Base-by-base conservation (phyloP, 73 alveolate genomes). In the Diophrys sp. region DNA sequence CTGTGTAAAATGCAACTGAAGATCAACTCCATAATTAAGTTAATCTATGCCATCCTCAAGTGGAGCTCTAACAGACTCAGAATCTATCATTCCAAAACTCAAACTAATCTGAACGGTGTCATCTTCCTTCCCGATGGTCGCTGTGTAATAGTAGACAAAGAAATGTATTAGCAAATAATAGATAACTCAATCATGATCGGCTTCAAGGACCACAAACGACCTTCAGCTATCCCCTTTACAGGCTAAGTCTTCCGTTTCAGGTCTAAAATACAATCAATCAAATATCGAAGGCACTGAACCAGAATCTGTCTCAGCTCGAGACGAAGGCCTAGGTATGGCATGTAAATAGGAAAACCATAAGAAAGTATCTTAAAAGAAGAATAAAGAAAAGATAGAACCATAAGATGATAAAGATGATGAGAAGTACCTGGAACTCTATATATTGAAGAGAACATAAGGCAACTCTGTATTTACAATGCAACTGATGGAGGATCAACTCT, bases 111-210 rank as follows among this genome's bases (percentile, higher is more conserved):
- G 2, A 75, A 75, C 29, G 95, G 95, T n/a, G 75, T 89, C 14
- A 44, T 89, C 74, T 89, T 89, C 88, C 71, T 89, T 0, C 92
- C 95, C n/a, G 95, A 89, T 80, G 95, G 95, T 14, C 71, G 93
- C 73, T 83, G 81, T 27, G 77, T 87, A 2, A 71, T 89, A 28
- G 77, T 85, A 34, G 81, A 78, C n/a, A 62, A 75, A 27, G 95
- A 77, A 14, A 28, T 78, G 27, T 89, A 84, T 67, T 33, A 77
- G 56, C 53, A 78, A 54, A 85, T 88, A 18, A 70, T 89, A 26
- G 70, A 55, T 33, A 74, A 73, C 44, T 79, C 93, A 0, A 84
- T 85, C 1, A 85, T 89, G 26, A 34, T 89, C 14, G 95, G 85
- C 57, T 28, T 80, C 0, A 75, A 55, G 1, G 74, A 53, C 1